Percentiles rank a stretch among this genome's conserved stretches.
phyloP scores from a whole-genome alignment of 2,329 filamentous ascomycete genomes.

The Cryoendolithus antarcticus region DNA sequence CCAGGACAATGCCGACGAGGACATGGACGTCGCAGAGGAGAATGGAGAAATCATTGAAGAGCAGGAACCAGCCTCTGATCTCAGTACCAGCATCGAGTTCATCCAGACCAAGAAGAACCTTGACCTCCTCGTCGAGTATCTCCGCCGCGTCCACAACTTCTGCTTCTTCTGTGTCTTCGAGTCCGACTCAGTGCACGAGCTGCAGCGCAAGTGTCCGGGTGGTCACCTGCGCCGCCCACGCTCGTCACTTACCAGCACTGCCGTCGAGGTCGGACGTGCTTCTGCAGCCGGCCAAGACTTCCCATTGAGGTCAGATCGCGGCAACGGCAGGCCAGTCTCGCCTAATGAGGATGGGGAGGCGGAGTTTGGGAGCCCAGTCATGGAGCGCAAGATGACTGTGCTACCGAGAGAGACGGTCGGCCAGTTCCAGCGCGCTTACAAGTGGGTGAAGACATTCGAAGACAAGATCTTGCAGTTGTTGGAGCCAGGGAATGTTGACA shows the following conservation, averaged over 20 bases:
- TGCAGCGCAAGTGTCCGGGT: conserved; percentile 89
- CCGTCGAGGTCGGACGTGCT: conserved; percentile 73
- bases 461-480: conserved; percentile 90
- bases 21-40: conserved; percentile 63
- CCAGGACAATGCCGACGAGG: conserved; percentile 44
- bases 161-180: conserved; percentile 99
- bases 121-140: conserved; percentile 88
- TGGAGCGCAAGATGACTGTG: conserved; percentile 50
- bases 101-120: conserved; percentile 84
- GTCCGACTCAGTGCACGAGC: conserved; percentile 90
- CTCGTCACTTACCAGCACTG: conserved; percentile 68
- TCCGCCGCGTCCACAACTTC: conserved; percentile 94
- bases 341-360: conserved; percentile 33
- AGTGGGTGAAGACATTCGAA: conserved; percentile 98
- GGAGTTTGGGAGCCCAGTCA: conserved; percentile 36
- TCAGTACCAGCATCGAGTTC: conserved; percentile 66
- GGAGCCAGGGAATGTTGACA: conserved; percentile 75
- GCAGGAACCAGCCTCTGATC: conserved; percentile 33
- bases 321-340: conserved; percentile 31
- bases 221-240: conserved; percentile 90
- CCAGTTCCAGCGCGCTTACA: conserved; percentile 87
- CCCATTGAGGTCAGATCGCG: conserved; percentile 49
- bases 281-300: conserved; percentile 75
- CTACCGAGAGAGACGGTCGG: conserved; percentile 46
- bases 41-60: conserved; percentile 43